These are phyloP conservation scores for Trichaptum fuscoviolaceum DNA, from an alignment of 768 basidiomycete species.

Conservation along the genomic window DNA sequence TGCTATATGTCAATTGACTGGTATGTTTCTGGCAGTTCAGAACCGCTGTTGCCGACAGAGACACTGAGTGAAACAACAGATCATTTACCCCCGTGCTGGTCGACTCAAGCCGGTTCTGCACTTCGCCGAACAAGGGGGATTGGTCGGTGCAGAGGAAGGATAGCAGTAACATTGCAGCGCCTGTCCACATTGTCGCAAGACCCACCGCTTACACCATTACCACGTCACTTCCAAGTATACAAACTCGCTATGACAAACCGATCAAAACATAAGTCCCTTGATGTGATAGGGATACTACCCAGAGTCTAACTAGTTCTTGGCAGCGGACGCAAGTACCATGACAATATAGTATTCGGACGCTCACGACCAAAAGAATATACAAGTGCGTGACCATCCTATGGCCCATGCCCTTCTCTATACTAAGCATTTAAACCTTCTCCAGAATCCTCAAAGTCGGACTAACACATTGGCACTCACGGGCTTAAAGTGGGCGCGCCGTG, in stretches of 20 bases:
- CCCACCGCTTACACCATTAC: neutral
- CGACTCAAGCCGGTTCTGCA: neutral
- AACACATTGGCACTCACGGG: too few relatives aligned
- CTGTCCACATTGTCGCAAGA: neutral
- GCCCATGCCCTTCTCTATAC: neutral
- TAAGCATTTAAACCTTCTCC: neutral
- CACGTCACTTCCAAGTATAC: neutral
- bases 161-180: neutral
- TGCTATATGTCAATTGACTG: neutral
- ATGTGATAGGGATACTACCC: neutral
- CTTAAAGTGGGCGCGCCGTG: too few relatives aligned
- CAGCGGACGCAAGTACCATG: neutral
- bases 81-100: neutral
- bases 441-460: too few relatives aligned
- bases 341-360: neutral
- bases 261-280: neutral
- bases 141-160: neutral
- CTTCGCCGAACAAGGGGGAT: neutral
- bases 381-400: neutral
- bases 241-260: neutral
- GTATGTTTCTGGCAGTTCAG: neutral
- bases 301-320: neutral
- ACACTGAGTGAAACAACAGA: neutral
- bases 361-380: neutral
- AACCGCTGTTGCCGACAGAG: neutral